Conservation (phyloP, 306 rosid genomes). For the Trichosanthes cucumerina region DNA sequence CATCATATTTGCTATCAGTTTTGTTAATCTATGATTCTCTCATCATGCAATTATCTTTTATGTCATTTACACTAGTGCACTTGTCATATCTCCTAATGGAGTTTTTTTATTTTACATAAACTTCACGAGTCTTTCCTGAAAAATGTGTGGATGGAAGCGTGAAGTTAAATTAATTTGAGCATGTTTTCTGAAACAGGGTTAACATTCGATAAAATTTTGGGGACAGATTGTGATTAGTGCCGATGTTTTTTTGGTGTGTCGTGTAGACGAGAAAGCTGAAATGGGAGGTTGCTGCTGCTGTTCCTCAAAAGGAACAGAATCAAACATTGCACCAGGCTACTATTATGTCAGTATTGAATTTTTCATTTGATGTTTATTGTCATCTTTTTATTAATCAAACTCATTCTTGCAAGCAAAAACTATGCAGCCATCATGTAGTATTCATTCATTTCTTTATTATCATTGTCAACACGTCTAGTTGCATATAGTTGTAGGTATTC, state of each 20-base stretch:
- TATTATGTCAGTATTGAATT: constrained; percentile 42
- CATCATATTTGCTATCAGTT: not conserved
- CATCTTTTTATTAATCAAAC: not conserved
- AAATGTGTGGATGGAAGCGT: not conserved
- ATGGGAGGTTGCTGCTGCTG: constrained; percentile 97
- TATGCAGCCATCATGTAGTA: not conserved
- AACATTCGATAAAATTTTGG: constrained; percentile 10
- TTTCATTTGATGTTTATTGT: constrained; percentile 1
- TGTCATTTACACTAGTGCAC: not conserved
- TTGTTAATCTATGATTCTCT: constrained; percentile 2
- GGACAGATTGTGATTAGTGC: constrained; percentile 30
- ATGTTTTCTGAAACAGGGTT: constrained; percentile 7
- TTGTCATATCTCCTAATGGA: not conserved
- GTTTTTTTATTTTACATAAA: not conserved
- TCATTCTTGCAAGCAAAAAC: not conserved
- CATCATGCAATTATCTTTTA: not conserved
- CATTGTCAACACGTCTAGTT: not conserved
- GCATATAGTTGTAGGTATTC: not conserved
- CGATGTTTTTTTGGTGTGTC: constrained; percentile 15
- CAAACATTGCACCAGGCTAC: constrained; percentile 38
- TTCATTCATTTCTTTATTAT: not conserved
- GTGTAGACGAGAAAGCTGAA: constrained; percentile 27
- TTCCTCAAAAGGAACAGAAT: constrained; percentile 43
- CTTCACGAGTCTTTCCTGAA: not conserved
- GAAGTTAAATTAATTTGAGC: not conserved